Base-by-base conservation (phyloP, 768 basidiomycete species). In the Hirschioporus abietinus region DNA sequence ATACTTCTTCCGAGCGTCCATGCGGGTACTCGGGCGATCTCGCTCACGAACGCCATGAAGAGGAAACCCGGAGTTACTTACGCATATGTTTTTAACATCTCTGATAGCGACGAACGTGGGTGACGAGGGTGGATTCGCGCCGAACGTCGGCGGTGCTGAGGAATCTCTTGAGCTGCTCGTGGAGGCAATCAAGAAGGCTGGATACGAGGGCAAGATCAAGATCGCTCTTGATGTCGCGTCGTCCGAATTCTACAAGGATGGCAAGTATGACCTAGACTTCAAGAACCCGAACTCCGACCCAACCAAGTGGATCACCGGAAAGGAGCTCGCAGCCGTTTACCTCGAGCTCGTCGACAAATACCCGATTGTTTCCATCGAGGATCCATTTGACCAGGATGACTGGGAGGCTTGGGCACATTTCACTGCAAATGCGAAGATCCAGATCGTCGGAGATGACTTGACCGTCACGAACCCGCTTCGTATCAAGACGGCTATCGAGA, bases 221-320 rank as follows among this genome's bases (percentile, higher is more conserved):
- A 99, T 99, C 77, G 96, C 92, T 67, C 92, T 99, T 71, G 96
- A 97, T 74, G 96, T 97, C 71, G 97, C 97, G 66, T 97, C 96
- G 1, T 98, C 96, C 78, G 97, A 99, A 80, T 99, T 99, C 86
- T 99, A 94, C 90, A 99, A 97, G 88, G 95, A 98, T 6, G 96
- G 96, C 73, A 98, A 98, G 83, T 99, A 99, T 80, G 96, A 99
- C 76, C 81, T 99, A 69, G 95, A 98, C 84, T 95, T 95, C 86
- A 95, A 99, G 87, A 98, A 98, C 88, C 93, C 96, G 78, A 97
- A 99, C 84, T 97, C 96, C 64, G 96, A 99, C 82, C 86, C 92
- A 59, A 89, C 88, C 81, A 96, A 99, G 80, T 97, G 93, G 94
- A 91, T 98, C 80, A 83, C 92, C 42, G 97, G 96, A 70, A 81